These are phyloP conservation scores for Myxozyma udenii DNA, from an alignment of 805 yeast species.

Conservation along the genomic window DNA sequence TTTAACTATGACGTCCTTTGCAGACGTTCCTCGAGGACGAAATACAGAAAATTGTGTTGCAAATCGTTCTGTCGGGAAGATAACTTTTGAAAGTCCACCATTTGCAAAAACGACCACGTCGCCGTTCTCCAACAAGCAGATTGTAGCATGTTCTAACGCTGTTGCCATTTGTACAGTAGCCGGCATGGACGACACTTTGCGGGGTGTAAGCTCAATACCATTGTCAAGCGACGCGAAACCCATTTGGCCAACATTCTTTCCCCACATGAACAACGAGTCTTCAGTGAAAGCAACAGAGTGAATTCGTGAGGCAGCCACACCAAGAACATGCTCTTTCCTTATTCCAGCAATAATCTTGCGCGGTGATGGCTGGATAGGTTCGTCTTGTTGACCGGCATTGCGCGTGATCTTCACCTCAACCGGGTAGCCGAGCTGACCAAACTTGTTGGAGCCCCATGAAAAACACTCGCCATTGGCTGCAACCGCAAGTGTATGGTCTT, in stretches of 20 bases:
- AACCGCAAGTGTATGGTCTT: constrained; percentile 65
- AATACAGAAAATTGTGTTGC: constrained; percentile 35
- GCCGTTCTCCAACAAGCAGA: constrained; percentile 55
- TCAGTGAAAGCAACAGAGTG: constrained; percentile 63
- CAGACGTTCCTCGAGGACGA: constrained; percentile 25
- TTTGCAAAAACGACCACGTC: constrained; percentile 63
- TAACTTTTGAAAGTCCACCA: constrained; percentile 54
- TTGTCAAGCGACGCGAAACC: constrained; percentile 46
- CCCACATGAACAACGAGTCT: constrained; percentile 62
- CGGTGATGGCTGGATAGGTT: constrained; percentile 41
- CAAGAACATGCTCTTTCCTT: constrained; percentile 42
- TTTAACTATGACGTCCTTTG: constrained; percentile 20
- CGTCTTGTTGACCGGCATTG: constrained; percentile 27
- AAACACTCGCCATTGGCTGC: constrained; percentile 54
- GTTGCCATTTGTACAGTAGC: constrained; percentile 53
- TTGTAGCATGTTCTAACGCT: constrained; percentile 68
- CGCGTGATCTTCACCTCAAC: constrained; percentile 34
- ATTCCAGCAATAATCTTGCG: constrained; percentile 44
- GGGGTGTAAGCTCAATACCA: constrained; percentile 35
- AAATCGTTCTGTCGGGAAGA: constrained; percentile 33
- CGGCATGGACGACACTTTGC: constrained; percentile 45
- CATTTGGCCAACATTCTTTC: constrained; percentile 78
- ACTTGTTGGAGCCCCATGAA: constrained; percentile 76
- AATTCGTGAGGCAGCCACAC: constrained; percentile 60
- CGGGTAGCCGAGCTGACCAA: constrained; percentile 61